Evolutionary conservation across 2,329 filamentous ascomycete genomes (phyloP).

Genomic region (Fusarium duplospermum): DNA sequence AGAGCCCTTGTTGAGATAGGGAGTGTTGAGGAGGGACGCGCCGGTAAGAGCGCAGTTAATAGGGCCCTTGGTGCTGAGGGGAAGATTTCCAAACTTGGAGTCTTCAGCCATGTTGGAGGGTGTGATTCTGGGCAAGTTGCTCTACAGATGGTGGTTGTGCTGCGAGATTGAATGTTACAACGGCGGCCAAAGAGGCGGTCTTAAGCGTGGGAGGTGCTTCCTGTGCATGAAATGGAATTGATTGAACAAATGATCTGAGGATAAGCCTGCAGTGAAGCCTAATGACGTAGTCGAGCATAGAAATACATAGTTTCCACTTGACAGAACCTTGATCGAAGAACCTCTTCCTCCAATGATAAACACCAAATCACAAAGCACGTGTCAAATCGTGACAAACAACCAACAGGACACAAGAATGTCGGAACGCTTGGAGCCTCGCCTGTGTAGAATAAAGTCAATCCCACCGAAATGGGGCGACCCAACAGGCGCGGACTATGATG

Average conservation of each 20-base stretch:
- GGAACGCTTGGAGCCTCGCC: conserved; percentile 65
- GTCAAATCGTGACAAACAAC: not conserved
- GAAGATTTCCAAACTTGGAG: conserved; percentile 47
- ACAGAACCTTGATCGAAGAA: conserved; percentile 21
- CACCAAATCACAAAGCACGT: not conserved
- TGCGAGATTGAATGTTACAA: conserved; percentile 4
- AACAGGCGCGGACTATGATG: conserved; percentile 67
- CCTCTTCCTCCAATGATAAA: not conserved
- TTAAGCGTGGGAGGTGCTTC: conserved; percentile 2
- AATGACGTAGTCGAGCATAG: conserved; percentile 35
- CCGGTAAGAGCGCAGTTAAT: conserved; percentile 53
- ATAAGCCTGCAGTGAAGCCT: not conserved
- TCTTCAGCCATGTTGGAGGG: conserved; percentile 24
- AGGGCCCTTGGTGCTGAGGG: conserved; percentile 51
- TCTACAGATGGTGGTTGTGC: not conserved
- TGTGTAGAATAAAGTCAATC: conserved; percentile 49
- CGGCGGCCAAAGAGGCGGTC: not conserved
- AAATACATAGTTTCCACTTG: conserved; percentile 27
- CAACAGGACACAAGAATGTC: conserved; percentile 48
- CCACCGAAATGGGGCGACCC: conserved; percentile 29
- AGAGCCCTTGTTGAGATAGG: conserved; percentile 81
- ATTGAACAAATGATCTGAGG: conserved; percentile 3
- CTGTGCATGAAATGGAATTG: conserved; percentile 4
- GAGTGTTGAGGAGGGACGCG: conserved; percentile 50
- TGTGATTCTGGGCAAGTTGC: not conserved